A percentile compares a stretch with the other conserved stretches of the same genome.
Evolutionary conservation across 1,139 yeast species (phyloP).

Genomic region (Blastobotrys raffinosifermentans): DNA sequence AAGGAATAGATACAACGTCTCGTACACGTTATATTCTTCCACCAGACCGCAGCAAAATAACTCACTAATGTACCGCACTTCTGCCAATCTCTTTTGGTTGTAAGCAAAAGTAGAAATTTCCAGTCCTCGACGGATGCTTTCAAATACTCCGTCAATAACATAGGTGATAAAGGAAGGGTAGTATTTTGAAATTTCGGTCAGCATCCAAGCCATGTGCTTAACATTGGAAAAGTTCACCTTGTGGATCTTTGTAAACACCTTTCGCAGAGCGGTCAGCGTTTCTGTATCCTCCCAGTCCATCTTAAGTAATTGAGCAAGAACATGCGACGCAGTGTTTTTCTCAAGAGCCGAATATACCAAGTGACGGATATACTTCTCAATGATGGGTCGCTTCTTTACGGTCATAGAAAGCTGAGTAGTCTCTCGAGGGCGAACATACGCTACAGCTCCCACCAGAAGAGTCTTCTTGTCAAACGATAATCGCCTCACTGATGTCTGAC

Average conservation of each 20-base stretch:
- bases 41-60: slow-evolving; percentile 48
- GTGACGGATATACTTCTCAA: slow-evolving; percentile 32
- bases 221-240: slow-evolving; percentile 54
- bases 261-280: slow-evolving; percentile 40
- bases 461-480: slow-evolving; percentile 52
- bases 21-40: slow-evolving; percentile 43
- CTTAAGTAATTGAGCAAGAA: slow-evolving; percentile 40
- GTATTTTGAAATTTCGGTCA: slow-evolving; percentile 36
- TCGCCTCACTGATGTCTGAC: slow-evolving; percentile 45
- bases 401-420: slow-evolving; percentile 23
- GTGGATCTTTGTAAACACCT: slow-evolving; percentile 57
- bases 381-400: slow-evolving; percentile 25
- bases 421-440: slow-evolving; percentile 57
- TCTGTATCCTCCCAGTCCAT: slow-evolving; percentile 46
- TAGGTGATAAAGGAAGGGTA: slow-evolving; percentile 39
- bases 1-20: slow-evolving; percentile 53
- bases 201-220: slow-evolving; percentile 44
- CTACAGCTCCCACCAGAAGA: slow-evolving; percentile 55
- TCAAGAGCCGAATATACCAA: slow-evolving; percentile 44
- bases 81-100: slow-evolving; percentile 59
- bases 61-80: slow-evolving; percentile 55
- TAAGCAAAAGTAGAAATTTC: slow-evolving; percentile 58
- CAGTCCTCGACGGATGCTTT: slow-evolving; percentile 56
- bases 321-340: slow-evolving; percentile 32
- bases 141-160: slow-evolving; percentile 62